Evolutionary conservation across 2,329 filamentous ascomycete genomes (phyloP), one percentile per base, ranked within the genome.

Genomic region (Dothistroma septosporum): DNA sequence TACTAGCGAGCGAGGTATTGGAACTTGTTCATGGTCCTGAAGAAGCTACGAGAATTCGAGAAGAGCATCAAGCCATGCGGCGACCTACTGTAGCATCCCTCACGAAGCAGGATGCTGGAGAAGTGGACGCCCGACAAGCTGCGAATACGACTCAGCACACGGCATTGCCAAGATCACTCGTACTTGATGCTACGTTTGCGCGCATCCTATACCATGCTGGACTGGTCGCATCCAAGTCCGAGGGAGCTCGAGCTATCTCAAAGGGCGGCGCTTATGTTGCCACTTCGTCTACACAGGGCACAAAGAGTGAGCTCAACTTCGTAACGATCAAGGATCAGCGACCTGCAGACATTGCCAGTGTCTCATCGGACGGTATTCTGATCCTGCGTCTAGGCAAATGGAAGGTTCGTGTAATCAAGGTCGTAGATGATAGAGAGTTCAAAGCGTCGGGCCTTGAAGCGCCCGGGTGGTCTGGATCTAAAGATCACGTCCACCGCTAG

Each of bases 1-100:
- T 82, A 0, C 83, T 99, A 2, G 94, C 94, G 0, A 84, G 80
- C 55, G 92, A 99, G 72, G 88, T 97, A 22, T 80, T 95, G 0
- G 83, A 87, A 54, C 81, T 99, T 1, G 84, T 92, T 0, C 92
- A 97, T 71, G 91, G 92, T 14, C 73, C 79, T 0, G 70, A 82
- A 8, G 83, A 83, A 63, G 91, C 92, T 0, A 73, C 83, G 14
- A 78, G 83, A 22, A 87, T 90, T 7, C 85, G 86, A 61, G 67
- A 70, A 16, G 78, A 85, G 63, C 85, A 87, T 64, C 78, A 78
- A 49, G 76, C 79, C 61, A 70, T 84, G 53, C 68, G 72, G 5
- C 65, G 54, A 7, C 70, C 68, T 1, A 71, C 62, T 24, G 49
- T 73, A 10, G 61, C 60, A 2, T 61, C 66, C 35, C 54, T 71